Evolutionary conservation across 768 basidiomycete species (phyloP), one percentile per base, ranked within the genome.

Genomic region (Coprinellus aureogranulatus): DNA sequence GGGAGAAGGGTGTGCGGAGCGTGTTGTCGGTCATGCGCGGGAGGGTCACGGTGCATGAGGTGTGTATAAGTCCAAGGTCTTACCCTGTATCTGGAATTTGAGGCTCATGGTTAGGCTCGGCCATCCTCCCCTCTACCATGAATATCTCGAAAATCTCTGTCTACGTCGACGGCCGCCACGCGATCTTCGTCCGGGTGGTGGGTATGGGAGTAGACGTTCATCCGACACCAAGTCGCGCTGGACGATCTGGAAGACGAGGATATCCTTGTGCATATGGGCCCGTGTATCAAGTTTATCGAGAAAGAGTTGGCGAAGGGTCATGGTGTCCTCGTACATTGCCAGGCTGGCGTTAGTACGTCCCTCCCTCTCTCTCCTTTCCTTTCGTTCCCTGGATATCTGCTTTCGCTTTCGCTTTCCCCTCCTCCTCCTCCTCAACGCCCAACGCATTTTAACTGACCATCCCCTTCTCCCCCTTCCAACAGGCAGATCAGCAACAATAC

Each of bases 321-420:
- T 28, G 88, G 88, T 1, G 88, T 98, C 1, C 75, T 96, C 20
- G 90, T 97, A 0, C 94, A 97, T 70, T 96, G 94, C 67, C 88
- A 91, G 57, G 92, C 91, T 23, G 94, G 94, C 25, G 79, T 92
- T 71, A 92, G 91, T 92, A 71, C 68, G 89, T 81, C 3, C 60
- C 47, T 12, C 22, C 12, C 26, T 52, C 18, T 30, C 34, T 41
- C 20, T 31, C 44, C 3, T 54, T 3, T 34, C 34, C 6, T 14
- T 34, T 34, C 6, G 34, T 34, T 6, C 34, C n/a, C n/a, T n/a
- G n/a, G n/a, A n/a, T n/a, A n/a, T n/a, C n/a, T n/a, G n/a, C n/a
- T n/a, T n/a, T n/a, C n/a, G n/a, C n/a, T n/a, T n/a, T n/a, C n/a
- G n/a, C n/a, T n/a, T n/a, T n/a, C n/a, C n/a, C n/a, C n/a, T n/a